A percentile compares a stretch with the other conserved stretches of the same genome.
Conservation (phyloP, 2,329 filamentous ascomycete genomes). For the Pseudofabraea citricarpa region DNA sequence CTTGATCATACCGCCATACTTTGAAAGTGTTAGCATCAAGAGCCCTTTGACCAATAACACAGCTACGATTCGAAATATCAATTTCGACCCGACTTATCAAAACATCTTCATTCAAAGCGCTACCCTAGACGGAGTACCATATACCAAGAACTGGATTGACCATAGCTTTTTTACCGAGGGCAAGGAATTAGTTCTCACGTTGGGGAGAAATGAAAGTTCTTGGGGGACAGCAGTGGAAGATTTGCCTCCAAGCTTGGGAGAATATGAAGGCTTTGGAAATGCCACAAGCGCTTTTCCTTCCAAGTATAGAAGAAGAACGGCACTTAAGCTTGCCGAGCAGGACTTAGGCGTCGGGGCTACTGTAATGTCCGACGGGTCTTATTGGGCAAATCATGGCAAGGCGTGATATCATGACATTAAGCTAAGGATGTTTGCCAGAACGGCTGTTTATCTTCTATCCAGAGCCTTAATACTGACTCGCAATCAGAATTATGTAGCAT, state of each 20-base stretch:
- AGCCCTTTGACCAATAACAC: conserved; percentile 53
- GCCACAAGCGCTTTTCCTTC: too few relatives aligned
- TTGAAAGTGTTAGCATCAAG: conserved; percentile 53
- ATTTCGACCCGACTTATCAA: conserved; percentile 55
- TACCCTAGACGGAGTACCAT: conserved; percentile 54
- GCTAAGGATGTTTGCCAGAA: too few relatives aligned
- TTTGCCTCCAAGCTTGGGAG: conserved; percentile 50
- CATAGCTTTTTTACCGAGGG: conserved; percentile 66
- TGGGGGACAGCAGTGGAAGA: conserved; percentile 60
- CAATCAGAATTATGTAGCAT: too few relatives aligned
- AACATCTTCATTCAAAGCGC: conserved; percentile 62
- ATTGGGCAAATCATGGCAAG: too few relatives aligned
- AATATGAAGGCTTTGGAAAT: conserved; percentile 3
- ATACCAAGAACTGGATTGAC: conserved; percentile 62
- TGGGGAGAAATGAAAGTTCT: conserved; percentile 54
- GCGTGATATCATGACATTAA: too few relatives aligned
- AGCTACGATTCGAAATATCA: conserved; percentile 53
- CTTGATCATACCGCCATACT: conserved; percentile 64
- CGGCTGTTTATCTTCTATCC: too few relatives aligned
- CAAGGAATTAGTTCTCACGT: conserved; percentile 55
- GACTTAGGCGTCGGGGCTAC: too few relatives aligned
- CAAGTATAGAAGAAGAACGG: too few relatives aligned
- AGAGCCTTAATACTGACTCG: too few relatives aligned
- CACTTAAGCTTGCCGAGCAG: too few relatives aligned
- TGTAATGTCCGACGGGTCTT: too few relatives aligned